Base-by-base conservation (phyloP, 1,139 yeast species). In the Blastobotrys ciferrii region DNA sequence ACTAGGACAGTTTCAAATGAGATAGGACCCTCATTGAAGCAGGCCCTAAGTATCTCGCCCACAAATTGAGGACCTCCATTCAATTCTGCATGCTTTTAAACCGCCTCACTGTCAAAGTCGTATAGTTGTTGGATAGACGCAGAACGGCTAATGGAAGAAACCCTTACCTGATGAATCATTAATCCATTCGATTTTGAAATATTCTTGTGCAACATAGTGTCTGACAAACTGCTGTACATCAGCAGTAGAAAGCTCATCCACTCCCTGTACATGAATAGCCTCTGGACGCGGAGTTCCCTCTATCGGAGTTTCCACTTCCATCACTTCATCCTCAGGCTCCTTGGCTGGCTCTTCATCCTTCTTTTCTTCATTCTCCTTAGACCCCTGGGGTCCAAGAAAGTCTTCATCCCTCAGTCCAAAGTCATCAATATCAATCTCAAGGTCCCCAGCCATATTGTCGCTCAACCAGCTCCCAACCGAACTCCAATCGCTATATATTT, bases 101-200 rank as follows among this genome's bases (percentile, higher is more conserved):
- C n/a, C n/a, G n/a, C n/a, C n/a, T n/a, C n/a, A n/a, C n/a, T n/a
- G n/a, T n/a, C n/a, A n/a, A n/a, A n/a, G n/a, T n/a, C n/a, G n/a
- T n/a, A n/a, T n/a, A n/a, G n/a, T n/a, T n/a, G n/a, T n/a, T n/a
- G n/a, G n/a, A n/a, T n/a, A n/a, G n/a, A n/a, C n/a, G n/a, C n/a
- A 20, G 7, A 15, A 30, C 18, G 12, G 23, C n/a, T n/a, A n/a
- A n/a, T n/a, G n/a, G n/a, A n/a, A n/a, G n/a, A n/a, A n/a, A 23
- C 9, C 45, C 61, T 37, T 58, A 61, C 65, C 75, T 1, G 79
- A 70, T 13, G 76, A 62, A 62, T 85, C 94, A 60, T 85, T 79
- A 42, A 85, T 75, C 94, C 94, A 85, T 59, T 84, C 83, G 23
- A 84, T 65, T 45, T 71, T 68, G 63, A 77, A 81, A 17, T 64